Evolutionary conservation across 306 rosid genomes (phyloP).

Genomic region (Dryas drummondii): DNA sequence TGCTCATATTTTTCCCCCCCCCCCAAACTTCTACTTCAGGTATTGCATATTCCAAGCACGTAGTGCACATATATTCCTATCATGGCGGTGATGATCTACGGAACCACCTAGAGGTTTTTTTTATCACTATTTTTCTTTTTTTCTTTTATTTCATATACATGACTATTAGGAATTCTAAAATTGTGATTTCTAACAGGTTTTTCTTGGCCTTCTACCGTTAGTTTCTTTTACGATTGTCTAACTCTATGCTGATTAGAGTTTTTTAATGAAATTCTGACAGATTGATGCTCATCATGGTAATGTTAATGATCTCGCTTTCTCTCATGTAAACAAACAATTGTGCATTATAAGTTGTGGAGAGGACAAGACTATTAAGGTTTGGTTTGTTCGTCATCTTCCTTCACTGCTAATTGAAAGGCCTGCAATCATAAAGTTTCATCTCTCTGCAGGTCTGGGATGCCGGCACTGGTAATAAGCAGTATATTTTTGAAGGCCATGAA

Average conservation of each 20-base stretch:
- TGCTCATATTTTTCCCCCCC: neutral
- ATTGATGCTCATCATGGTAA: constrained; percentile 22
- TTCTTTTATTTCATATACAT: neutral
- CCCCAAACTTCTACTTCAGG: neutral
- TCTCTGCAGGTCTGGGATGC: constrained; percentile 43
- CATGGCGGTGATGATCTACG: constrained; percentile 6
- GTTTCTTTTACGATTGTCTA: neutral
- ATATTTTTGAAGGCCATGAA: constrained; percentile 33
- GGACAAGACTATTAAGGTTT: constrained; percentile 24
- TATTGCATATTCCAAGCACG: constrained; percentile 24
- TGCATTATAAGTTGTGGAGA: constrained; percentile 30
- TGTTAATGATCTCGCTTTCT: constrained; percentile 25
- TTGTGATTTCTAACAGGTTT: neutral
- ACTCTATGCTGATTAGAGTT: neutral
- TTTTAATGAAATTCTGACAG: constrained; percentile 9
- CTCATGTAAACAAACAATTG: constrained; percentile 6
- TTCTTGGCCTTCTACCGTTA: neutral
- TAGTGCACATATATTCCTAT: constrained; percentile 30
- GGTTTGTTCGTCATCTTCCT: neutral
- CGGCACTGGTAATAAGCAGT: constrained; percentile 4
- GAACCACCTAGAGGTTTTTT: constrained; percentile 9
- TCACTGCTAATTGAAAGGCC: neutral
- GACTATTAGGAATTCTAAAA: neutral
- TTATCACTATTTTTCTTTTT: neutral
- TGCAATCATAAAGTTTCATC: neutral